Evolutionary conservation across 2,329 filamentous ascomycete genomes (phyloP), one percentile per base, ranked within the genome.

Genomic region (Nigrospora osmanthi): DNA sequence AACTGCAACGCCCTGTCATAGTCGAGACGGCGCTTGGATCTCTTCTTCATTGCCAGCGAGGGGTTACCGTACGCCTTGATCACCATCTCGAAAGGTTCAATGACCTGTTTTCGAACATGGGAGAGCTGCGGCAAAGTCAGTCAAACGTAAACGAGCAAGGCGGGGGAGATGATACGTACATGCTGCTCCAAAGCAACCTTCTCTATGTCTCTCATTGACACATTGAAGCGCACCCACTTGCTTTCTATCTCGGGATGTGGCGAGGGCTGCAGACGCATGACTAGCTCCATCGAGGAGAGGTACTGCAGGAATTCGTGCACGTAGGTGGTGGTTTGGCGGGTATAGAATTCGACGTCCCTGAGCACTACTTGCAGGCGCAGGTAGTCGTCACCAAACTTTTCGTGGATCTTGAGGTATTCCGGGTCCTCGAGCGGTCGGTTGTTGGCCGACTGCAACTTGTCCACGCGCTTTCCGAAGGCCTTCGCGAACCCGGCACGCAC

Each of bases 301-400:
- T 91, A 86, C 48, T 87, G 83, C 40, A 89, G 77, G 55, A 95
- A 89, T 52, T 87, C 83, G 47, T 85, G 80, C 41, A 95, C 84
- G 51, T 87, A 89, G n/a, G 78, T 78, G 10, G 85, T 80, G 4
- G 88, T 81, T 46, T 90, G 83, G n/a, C 85, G 79, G 5, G 89
- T 83, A 63, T 97, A 97, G 56, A 84, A 89, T 58, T 96, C 89
- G n/a, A 95, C 85, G 61, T 97, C 93, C 47, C 90, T 82, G 58
- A 94, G 81, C 36, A 96, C 88, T 35, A 98, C 86, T 59, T 97
- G 91, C 28, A 97, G 70, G 48, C 91, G 85, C 49, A 96, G 83
- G 63, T 89, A 96, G 61, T 96, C 90, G 49, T 95, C 89, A 31
- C 87, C 85, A 57, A 95, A 97, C 57, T 83, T 88, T 59, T 95